Evolutionary conservation across 352 stramenopile species (phyloP).

Genomic region (Hyaloperonospora arabidopsidis): DNA sequence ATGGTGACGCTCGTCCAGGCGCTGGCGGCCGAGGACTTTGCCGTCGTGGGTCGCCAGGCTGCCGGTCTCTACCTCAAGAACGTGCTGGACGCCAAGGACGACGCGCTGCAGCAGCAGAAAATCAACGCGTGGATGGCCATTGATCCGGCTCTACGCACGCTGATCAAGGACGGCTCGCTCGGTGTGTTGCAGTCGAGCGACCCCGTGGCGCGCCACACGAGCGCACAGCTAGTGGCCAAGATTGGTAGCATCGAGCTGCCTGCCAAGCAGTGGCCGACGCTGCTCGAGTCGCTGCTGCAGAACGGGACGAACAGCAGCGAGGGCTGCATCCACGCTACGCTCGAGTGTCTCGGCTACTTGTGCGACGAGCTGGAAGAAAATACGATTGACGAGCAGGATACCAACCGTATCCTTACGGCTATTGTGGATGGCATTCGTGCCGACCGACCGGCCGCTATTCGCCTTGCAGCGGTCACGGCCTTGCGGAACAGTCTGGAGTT

Average conservation of each 20-base stretch:
- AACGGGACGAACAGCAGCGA: constrained; percentile 88
- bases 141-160: constrained; percentile 48
- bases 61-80: constrained; percentile 85
- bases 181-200: constrained; percentile 56
- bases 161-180: constrained; percentile 76
- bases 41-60: constrained; percentile 63
- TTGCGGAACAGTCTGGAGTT: constrained; percentile 94
- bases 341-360: constrained; percentile 81
- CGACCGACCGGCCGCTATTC: constrained; percentile 86
- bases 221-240: constrained; percentile 90
- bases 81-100: constrained; percentile 80
- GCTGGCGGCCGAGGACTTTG: constrained; percentile 69
- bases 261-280: constrained; percentile 89
- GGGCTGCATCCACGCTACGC: constrained; percentile 85
- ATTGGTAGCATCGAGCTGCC: constrained; percentile 91
- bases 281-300: constrained; percentile 87
- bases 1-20: constrained; percentile 80
- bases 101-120: constrained; percentile 73
- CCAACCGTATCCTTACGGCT: constrained; percentile 94
- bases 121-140: constrained; percentile 72
- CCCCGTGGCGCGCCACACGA: constrained; percentile 56
- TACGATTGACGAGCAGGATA: constrained; percentile 72
- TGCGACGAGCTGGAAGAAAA: constrained; percentile 77
- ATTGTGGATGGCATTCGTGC: constrained; percentile 94
- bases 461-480: constrained; percentile 89